A percentile compares a stretch with the other conserved stretches of the same genome.
These are phyloP conservation scores for Coniella lustricola DNA, from an alignment of 2,329 filamentous ascomycete species.

Conservation along the genomic window DNA sequence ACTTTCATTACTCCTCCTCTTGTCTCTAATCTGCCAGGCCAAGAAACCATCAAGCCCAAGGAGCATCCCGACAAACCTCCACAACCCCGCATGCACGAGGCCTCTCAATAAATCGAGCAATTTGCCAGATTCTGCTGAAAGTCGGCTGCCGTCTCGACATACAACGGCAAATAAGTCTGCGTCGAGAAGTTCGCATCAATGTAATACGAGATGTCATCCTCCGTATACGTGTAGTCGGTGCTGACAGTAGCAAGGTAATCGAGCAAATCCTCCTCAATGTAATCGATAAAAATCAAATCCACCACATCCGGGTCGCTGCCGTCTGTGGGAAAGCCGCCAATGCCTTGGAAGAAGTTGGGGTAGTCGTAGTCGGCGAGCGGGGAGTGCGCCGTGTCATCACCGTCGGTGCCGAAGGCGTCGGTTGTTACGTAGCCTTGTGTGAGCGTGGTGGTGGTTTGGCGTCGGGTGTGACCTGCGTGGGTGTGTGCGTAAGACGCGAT, in stretches of 20 bases:
- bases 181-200: conserved; percentile 33
- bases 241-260: conserved; percentile 26
- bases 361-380: conserved; percentile 38
- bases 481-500: conserved; percentile 17
- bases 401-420: conserved; percentile 49
- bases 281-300: conserved; percentile 49
- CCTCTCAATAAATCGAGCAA: conserved; percentile 24
- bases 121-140: conserved; percentile 31
- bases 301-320: conserved; percentile 36
- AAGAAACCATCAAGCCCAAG: not conserved
- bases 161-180: conserved; percentile 33
- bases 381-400: conserved; percentile 47
- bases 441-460: conserved; percentile 37
- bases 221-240: conserved; percentile 22
- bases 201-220: conserved; percentile 30
- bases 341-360: conserved; percentile 43
- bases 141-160: conserved; percentile 25
- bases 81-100: not conserved
- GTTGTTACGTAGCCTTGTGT: conserved; percentile 45
- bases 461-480: conserved; percentile 34
- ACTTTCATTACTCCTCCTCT: too few species aligned
- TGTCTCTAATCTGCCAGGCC: too few species aligned
- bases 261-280: conserved; percentile 33
- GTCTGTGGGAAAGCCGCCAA: conserved; percentile 38
- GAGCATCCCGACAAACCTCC: not conserved